These are phyloP conservation scores for Aspergillus arachidicola DNA, from an alignment of 2,329 filamentous ascomycete species.

Conservation along the genomic window DNA sequence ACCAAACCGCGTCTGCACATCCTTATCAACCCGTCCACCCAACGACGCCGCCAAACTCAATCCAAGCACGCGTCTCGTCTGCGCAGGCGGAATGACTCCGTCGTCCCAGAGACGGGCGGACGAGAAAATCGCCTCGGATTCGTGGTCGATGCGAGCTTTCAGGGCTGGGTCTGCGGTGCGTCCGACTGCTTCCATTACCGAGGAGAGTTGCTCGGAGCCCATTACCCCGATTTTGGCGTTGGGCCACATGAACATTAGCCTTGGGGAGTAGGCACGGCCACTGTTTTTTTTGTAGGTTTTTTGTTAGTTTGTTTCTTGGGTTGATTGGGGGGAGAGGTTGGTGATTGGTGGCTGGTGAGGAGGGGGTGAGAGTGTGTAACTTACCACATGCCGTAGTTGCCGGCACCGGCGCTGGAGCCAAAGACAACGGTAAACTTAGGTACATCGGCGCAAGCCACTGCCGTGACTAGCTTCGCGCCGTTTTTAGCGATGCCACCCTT, in stretches of 20 bases:
- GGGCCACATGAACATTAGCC: constrained; percentile 96
- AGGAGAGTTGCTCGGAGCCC: constrained; percentile 87
- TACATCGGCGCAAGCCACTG: constrained; percentile 89
- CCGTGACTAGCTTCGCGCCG: constrained; percentile 93
- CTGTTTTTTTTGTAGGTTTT: constrained; percentile 43
- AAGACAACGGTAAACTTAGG: constrained; percentile 97
- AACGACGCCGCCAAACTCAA: constrained; percentile 72
- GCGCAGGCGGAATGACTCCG: constrained; percentile 75
- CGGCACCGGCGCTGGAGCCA: constrained; percentile 89
- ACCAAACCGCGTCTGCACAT: constrained; percentile 69
- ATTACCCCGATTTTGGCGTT: constrained; percentile 96
- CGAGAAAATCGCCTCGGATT: constrained; percentile 87
- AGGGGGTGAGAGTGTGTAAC: too few species aligned
- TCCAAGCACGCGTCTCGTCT: constrained; percentile 73
- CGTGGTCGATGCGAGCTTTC: constrained; percentile 80
- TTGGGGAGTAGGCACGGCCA: constrained; percentile 86
- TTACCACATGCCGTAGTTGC: constrained; percentile 96
- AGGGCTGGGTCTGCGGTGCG: constrained; percentile 78
- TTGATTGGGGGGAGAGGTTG: too few species aligned
- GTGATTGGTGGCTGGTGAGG: too few species aligned
- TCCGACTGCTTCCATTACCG: constrained; percentile 94
- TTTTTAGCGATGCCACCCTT: constrained; percentile 96
- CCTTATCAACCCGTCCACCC: constrained; percentile 63
- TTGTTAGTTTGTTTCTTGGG: too few species aligned
- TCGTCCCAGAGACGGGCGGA: constrained; percentile 91